phyloP scores from a whole-genome alignment of 176 grass and related monocot species.

The Aegilops umbellulata region DNA sequence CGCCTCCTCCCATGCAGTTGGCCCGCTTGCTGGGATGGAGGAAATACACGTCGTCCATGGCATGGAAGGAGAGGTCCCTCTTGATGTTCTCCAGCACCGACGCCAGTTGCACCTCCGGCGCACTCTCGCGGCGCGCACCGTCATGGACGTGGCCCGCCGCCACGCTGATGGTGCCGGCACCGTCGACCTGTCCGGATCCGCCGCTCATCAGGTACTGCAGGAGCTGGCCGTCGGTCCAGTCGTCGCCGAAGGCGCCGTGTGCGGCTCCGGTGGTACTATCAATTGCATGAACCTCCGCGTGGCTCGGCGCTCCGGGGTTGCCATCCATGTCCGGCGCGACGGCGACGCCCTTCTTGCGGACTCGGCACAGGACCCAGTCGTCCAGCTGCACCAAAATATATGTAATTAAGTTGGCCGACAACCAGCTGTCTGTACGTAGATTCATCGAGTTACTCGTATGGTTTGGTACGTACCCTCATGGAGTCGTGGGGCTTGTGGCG shows the following conservation, averaged over 20 bases:
- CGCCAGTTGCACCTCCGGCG: neutral
- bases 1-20: neutral
- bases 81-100: conserved; percentile 46
- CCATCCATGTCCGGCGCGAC: neutral
- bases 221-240: conserved; percentile 24
- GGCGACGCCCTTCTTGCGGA: conserved; percentile 35
- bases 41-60: conserved; percentile 40
- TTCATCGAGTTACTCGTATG: neutral
- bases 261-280: neutral
- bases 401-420: neutral
- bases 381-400: conserved; percentile 17
- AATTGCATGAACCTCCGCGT: neutral
- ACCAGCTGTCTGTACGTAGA: neutral
- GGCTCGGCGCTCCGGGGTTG: neutral
- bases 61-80: conserved; percentile 44
- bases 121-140: neutral
- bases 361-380: conserved; percentile 56
- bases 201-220: conserved; percentile 5
- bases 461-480: conserved; percentile 21
- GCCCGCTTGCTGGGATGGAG: conserved; percentile 22
- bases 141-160: neutral
- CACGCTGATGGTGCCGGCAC: neutral
- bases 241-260: neutral
- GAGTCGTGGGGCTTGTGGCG: neutral
- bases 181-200: neutral